phyloP scores from a whole-genome alignment of 1,139 yeast species.

The Lodderomyces jiufengensis region DNA sequence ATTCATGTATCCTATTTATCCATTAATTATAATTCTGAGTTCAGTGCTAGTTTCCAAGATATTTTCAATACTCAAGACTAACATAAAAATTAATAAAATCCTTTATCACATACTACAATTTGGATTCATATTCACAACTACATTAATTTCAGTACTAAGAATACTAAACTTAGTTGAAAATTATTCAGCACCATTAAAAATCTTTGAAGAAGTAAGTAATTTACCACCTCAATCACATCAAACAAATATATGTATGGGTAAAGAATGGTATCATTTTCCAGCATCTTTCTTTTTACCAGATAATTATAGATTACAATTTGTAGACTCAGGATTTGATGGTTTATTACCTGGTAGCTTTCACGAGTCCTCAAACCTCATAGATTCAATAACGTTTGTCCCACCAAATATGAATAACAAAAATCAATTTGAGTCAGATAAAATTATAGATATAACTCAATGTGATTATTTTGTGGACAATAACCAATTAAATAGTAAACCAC shows the following conservation, averaged over 20 bases:
- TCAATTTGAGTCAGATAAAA: slow-evolving; percentile 50
- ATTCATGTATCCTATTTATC: slow-evolving; percentile 81
- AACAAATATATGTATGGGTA: slow-evolving; percentile 71
- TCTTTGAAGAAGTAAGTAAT: slow-evolving; percentile 11
- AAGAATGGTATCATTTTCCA: slow-evolving; percentile 95
- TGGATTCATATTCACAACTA: slow-evolving; percentile 11
- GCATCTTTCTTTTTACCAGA: slow-evolving; percentile 75
- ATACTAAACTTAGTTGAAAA: slow-evolving; percentile 45
- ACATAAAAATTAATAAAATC: neutral
- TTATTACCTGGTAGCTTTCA: slow-evolving; percentile 82
- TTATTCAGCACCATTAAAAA: slow-evolving; percentile 56
- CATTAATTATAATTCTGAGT: slow-evolving; percentile 61
- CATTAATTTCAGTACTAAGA: slow-evolving; percentile 32
- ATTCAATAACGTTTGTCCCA: slow-evolving; percentile 45
- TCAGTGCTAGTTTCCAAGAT: slow-evolving; percentile 45
- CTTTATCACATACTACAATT: slow-evolving; percentile 5
- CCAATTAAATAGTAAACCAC: slow-evolving; percentile 16
- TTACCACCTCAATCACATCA: slow-evolving; percentile 5
- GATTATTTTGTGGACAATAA: slow-evolving; percentile 59
- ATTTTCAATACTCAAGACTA: neutral
- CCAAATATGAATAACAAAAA: slow-evolving; percentile 72
- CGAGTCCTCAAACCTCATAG: slow-evolving; percentile 32
- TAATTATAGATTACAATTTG: slow-evolving; percentile 59
- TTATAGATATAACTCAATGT: slow-evolving; percentile 45
- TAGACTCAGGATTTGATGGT: slow-evolving; percentile 79